These are phyloP conservation scores for Blastobotrys persicus DNA, from an alignment of 1,139 yeast genomes.

Conservation along the genomic window DNA sequence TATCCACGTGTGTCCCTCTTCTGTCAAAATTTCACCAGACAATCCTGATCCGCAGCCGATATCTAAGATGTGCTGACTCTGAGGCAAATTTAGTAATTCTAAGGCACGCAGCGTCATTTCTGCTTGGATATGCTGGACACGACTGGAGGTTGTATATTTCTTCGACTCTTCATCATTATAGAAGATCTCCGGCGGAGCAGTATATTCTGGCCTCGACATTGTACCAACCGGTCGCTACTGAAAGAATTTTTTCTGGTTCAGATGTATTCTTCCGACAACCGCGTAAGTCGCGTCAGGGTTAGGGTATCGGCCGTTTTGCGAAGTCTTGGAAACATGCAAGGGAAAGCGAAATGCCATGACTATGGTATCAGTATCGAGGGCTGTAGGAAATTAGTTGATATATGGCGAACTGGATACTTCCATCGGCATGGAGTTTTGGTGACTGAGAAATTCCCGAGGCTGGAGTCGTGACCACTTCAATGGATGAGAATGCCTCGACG, in stretches of 20 bases:
- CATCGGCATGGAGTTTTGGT: no score
- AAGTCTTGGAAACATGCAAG: no score
- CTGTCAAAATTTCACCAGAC: constrained; percentile 88
- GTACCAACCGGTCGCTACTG: neutral
- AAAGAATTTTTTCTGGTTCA: neutral
- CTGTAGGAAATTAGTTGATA: no score
- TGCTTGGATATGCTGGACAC: constrained; percentile 97
- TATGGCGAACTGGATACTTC: no score
- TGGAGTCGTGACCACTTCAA: no score
- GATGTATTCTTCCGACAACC: no score
- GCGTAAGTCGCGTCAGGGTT: no score
- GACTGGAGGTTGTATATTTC: constrained; percentile 87
- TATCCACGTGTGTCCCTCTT: constrained; percentile 92
- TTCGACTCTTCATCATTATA: constrained; percentile 86
- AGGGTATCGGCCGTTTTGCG: no score
- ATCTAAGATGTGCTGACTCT: constrained; percentile 72
- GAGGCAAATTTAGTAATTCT: constrained; percentile 73
- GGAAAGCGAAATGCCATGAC: no score
- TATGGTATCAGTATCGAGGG: no score
- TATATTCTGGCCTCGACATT: constrained; percentile 96
- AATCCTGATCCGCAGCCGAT: constrained; percentile 97
- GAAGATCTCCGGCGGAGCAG: constrained; percentile 96
- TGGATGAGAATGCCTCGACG: no score
- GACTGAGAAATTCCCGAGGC: no score
- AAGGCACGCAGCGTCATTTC: constrained; percentile 93